Percentiles rank a stretch among this genome's conserved stretches.
phyloP scores from a whole-genome alignment of 441 rosid species.

The Kokia cookei region DNA sequence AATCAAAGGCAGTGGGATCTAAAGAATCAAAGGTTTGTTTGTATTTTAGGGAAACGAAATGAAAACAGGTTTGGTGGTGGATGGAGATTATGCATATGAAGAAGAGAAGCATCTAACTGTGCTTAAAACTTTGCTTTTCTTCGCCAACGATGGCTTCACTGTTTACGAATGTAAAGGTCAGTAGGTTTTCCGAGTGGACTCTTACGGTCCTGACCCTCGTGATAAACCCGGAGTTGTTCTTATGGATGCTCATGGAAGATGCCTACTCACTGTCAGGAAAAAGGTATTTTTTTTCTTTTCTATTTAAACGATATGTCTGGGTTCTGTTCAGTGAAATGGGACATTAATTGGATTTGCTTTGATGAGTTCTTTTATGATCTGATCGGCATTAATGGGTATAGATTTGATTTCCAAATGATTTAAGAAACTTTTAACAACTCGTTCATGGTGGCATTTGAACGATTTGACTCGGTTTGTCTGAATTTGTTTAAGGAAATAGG shows the following conservation, averaged over 20 bases:
- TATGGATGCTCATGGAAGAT: constrained; percentile 85
- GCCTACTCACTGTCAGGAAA: constrained; percentile 81
- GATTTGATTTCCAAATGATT: background rate
- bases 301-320: background rate
- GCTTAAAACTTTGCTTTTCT: constrained; percentile 75
- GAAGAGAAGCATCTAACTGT: constrained; percentile 67
- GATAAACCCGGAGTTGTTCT: constrained; percentile 67
- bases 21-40: background rate
- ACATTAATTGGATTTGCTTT: background rate
- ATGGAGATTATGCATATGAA: constrained; percentile 34
- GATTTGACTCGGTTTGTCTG: background rate
- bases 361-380: constrained; percentile 4
- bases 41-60: constrained; percentile 9
- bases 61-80: constrained; percentile 44
- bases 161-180: constrained; percentile 61
- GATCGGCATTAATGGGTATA: background rate
- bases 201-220: constrained; percentile 69
- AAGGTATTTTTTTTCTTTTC: constrained; percentile 35
- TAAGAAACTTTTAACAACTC: background rate
- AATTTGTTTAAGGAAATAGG: no score
- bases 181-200: constrained; percentile 81
- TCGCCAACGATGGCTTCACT: constrained; percentile 83
- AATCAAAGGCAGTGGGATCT: background rate
- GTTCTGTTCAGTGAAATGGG: background rate
- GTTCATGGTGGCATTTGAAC: constrained; percentile 3